Conservation (phyloP, 495 filamentous ascomycete species). For the Jackrogersella minutella region DNA sequence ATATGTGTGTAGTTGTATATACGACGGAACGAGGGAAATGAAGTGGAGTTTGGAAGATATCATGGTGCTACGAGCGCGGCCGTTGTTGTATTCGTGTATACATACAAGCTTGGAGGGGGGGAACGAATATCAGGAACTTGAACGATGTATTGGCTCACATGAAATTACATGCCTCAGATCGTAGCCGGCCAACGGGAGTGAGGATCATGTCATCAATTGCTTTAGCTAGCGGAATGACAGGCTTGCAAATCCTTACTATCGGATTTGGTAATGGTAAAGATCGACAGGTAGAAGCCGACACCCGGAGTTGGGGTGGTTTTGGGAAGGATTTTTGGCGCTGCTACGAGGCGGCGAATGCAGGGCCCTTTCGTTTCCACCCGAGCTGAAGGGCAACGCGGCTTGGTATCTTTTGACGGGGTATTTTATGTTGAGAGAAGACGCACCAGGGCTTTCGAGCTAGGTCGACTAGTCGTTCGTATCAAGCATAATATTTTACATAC, state of each 20-base stretch:
- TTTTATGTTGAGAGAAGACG: no score
- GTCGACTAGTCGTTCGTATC: no score
- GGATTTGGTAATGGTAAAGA: conserved; percentile 2
- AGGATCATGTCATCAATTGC: neutral
- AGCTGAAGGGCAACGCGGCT: neutral
- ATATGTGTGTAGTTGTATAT: conserved; percentile 24
- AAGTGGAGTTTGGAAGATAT: conserved; percentile 24
- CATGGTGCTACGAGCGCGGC: conserved; percentile 20
- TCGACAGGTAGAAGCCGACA: conserved; percentile 15
- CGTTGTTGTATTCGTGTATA: conserved; percentile 26
- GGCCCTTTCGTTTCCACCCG: conserved; percentile 8
- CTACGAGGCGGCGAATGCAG: neutral
- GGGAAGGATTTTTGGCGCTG: conserved; percentile 7
- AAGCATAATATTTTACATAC: no score
- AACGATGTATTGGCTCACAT: conserved; percentile 6
- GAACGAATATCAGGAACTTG: conserved; percentile 12
- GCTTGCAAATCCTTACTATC: neutral
- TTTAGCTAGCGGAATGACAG: neutral
- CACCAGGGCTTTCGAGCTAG: no score
- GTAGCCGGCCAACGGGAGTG: conserved; percentile 7
- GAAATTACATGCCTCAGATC: neutral
- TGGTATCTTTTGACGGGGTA: neutral
- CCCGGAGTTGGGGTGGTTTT: neutral
- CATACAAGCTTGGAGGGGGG: conserved; percentile 23
- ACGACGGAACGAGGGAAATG: conserved; percentile 20